These are phyloP conservation scores for Leptoxyphium fumago DNA, from an alignment of 2,329 filamentous ascomycete species.

Conservation along the genomic window DNA sequence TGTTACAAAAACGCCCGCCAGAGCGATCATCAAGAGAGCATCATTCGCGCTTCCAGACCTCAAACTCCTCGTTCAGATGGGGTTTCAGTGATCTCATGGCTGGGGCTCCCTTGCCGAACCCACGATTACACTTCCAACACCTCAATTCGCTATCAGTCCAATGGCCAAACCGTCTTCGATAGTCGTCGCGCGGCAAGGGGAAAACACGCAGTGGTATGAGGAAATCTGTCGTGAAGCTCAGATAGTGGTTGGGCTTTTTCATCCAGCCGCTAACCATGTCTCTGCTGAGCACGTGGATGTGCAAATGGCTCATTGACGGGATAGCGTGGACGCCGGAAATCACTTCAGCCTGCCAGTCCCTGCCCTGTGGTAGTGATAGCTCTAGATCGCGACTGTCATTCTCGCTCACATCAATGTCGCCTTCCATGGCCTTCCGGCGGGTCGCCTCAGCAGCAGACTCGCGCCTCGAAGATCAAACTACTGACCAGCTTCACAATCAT, in stretches of 20 bases:
- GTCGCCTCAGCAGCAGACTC: constrained; percentile 46
- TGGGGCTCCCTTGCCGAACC: constrained; percentile 48
- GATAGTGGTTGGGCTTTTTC: constrained; percentile 78
- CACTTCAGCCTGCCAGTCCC: constrained; percentile 67
- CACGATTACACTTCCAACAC: constrained; percentile 72
- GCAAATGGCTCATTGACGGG: constrained; percentile 83
- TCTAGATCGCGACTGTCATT: constrained; percentile 5
- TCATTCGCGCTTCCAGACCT: constrained; percentile 55
- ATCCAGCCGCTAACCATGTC: constrained; percentile 62
- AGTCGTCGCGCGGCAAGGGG: constrained; percentile 53
- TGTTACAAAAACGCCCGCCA: too few species aligned
- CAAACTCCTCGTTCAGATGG: constrained; percentile 63
- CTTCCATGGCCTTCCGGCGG: constrained; percentile 49
- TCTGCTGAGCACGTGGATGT: constrained; percentile 72
- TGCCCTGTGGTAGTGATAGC: constrained; percentile 45
- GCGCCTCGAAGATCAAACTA: too few species aligned
- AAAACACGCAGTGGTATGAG: constrained; percentile 68
- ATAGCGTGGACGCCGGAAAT: constrained; percentile 69
- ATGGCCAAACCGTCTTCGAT: constrained; percentile 43
- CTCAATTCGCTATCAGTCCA: constrained; percentile 45
- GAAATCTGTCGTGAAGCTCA: constrained; percentile 78
- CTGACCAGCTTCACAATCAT: too few species aligned
- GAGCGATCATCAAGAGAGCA: too few species aligned
- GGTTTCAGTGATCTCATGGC: constrained; percentile 55
- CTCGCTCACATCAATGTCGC: constrained; percentile 16